Conservation (phyloP, 2,329 filamentous ascomycete genomes). For the Diaporthe australafricana region DNA sequence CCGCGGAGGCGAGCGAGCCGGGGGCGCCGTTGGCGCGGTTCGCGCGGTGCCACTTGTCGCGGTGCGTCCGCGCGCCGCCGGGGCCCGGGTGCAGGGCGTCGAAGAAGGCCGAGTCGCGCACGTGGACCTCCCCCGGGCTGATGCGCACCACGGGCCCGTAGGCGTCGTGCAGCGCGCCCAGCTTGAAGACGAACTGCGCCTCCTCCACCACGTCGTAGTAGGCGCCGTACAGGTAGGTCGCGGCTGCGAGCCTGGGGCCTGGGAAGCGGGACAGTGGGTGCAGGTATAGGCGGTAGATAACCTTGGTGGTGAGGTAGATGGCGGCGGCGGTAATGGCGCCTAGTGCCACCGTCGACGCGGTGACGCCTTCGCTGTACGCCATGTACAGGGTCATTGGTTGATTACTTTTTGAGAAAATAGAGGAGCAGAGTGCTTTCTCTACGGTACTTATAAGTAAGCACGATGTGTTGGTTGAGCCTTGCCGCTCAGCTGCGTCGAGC, state of each 20-base stretch:
- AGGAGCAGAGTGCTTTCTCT: not conserved
- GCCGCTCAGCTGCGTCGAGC: not conserved
- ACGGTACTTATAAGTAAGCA: not conserved
- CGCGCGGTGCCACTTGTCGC: conserved; percentile 9
- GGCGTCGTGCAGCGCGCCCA: not conserved
- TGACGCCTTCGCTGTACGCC: not conserved
- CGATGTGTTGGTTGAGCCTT: not conserved
- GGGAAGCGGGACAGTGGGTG: conserved; percentile 21
- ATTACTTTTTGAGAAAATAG: not conserved
- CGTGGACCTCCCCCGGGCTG: conserved; percentile 27
- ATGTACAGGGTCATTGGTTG: not conserved
- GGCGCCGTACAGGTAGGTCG: not conserved
- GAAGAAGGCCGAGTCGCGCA: conserved; percentile 5
- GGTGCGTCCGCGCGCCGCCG: not conserved
- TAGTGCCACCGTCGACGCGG: not conserved
- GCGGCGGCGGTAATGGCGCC: not conserved
- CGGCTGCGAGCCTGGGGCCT: conserved; percentile 13
- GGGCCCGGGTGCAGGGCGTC: conserved; percentile 5
- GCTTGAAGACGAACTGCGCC: not conserved
- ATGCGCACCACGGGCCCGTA: conserved; percentile 28
- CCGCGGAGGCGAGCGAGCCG: not conserved
- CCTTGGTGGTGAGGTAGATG: not conserved
- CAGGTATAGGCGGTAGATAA: conserved; percentile 8
- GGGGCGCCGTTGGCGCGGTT: not conserved
- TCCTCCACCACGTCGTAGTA: conserved; percentile 20